Conservation (phyloP, 768 basidiomycete species). For the Naganishia friedmannii region DNA sequence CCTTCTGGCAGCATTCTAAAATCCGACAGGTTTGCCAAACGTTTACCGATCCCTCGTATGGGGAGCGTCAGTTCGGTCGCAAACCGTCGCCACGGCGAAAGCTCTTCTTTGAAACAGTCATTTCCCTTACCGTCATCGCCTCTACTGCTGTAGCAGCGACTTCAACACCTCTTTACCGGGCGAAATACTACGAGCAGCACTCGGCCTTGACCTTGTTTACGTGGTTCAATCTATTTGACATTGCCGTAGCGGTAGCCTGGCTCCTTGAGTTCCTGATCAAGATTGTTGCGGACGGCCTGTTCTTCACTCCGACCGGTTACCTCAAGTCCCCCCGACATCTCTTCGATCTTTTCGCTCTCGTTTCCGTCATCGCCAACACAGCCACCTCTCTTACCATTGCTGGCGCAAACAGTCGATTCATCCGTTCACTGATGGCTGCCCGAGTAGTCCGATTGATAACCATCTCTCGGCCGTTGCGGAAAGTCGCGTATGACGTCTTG, state of each 20-base stretch:
- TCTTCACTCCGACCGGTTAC: slow-evolving; percentile 71
- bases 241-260: slow-evolving; percentile 65
- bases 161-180: slow-evolving; percentile 80
- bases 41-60: slow-evolving; percentile 74
- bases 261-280: slow-evolving; percentile 84
- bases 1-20: slow-evolving; percentile 74
- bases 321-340: slow-evolving; percentile 87
- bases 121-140: slow-evolving; percentile 73
- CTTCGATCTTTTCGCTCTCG: slow-evolving; percentile 80
- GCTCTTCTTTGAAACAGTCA: slow-evolving; percentile 64
- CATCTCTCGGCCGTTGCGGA: slow-evolving; percentile 77
- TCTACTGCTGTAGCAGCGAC: slow-evolving; percentile 77
- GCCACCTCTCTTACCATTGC: slow-evolving; percentile 69
- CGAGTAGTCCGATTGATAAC: slow-evolving; percentile 86
- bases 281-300: slow-evolving; percentile 83
- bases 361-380: slow-evolving; percentile 71
- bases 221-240: slow-evolving; percentile 86
- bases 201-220: slow-evolving; percentile 65
- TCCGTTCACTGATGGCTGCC: slow-evolving; percentile 79
- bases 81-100: slow-evolving; percentile 59
- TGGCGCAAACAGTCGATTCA: slow-evolving; percentile 74
- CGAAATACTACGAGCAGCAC: slow-evolving; percentile 60
- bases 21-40: slow-evolving; percentile 75
- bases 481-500: slow-evolving; percentile 77
- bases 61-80: slow-evolving; percentile 80